Evolutionary conservation across 257 asterid genomes (phyloP), one percentile per base, ranked within the genome.

Genomic region (Avicennia marina): DNA sequence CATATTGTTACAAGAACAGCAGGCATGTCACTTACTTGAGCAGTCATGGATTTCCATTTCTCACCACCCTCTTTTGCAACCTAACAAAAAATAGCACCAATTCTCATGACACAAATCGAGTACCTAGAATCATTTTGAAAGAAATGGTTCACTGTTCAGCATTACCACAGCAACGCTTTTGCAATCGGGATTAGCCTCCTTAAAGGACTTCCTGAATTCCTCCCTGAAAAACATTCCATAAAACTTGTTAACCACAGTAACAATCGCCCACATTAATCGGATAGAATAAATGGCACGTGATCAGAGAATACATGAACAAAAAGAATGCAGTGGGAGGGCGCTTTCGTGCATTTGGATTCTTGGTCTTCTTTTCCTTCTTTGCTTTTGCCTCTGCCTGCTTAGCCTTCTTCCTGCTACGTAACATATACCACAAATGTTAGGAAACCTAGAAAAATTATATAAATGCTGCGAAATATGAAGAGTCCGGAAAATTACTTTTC

Each of bases 31-130:
- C 83, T 61, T 39, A 83, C 95, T 31, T 87, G 96, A 52, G 79
- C 89, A 32, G 82, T 70, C 84, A 87, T 11, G 15, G 89, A 75
- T 39, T 81, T 85, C 95, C 95, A 89, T 64, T 78, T 79, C 79
- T 63, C 84, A 61, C 95, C 97, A 57, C 95, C 95, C 70, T 83
- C 94, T 48, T 88, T 91, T 0, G 95, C 95, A 68, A 77, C 94
- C 95, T 89, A 63, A n/a, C n/a, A n/a, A n/a, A n/a, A n/a, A n/a
- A n/a, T n/a, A n/a, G n/a, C n/a, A n/a, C n/a, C n/a, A n/a, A n/a
- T 7, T 18, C 43, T 7, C 33, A 54, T 11, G 8, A 15, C 4
- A 44, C 13, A 50, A 22, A 11, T 0, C 48, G 39, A 0, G 2
- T 11, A 47, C 16, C 11, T n/a, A 17, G 8, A 31, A 41, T 12